phyloP scores from a whole-genome alignment of 169 alveolate species.

The Perkinsus chesapeaki region DNA sequence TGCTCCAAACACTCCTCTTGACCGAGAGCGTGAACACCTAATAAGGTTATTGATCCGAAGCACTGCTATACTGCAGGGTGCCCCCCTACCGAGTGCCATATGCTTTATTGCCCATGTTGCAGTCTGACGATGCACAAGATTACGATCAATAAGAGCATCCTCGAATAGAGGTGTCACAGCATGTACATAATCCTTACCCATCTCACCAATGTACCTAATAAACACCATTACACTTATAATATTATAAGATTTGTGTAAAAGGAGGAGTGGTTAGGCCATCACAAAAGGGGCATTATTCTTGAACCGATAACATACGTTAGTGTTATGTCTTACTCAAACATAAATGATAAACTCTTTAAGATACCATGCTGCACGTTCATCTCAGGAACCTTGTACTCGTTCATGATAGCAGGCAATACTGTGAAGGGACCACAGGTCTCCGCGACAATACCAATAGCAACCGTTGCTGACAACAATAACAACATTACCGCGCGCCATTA shows the following conservation, averaged over 20 bases:
- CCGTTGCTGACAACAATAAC: constrained; percentile 46
- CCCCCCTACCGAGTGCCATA: constrained; percentile 87
- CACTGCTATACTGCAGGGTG: constrained; percentile 55
- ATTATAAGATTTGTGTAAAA: background rate
- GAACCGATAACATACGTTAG: background rate
- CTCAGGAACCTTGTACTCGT: constrained; percentile 98
- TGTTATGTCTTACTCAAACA: constrained; percentile 93
- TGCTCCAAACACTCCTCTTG: constrained; percentile 84
- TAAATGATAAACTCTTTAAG: constrained; percentile 94
- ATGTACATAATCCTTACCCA: constrained; percentile 92
- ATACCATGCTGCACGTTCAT: constrained; percentile 98
- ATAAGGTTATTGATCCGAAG: constrained; percentile 10
- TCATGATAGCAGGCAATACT: constrained; percentile 97
- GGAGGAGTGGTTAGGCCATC: background rate
- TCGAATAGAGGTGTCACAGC: constrained; percentile 93
- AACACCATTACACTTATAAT: background rate
- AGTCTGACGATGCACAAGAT: constrained; percentile 96
- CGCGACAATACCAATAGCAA: constrained; percentile 98
- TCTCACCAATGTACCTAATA: constrained; percentile 51
- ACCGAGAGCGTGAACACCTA: constrained; percentile 48
- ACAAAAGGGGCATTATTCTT: too few species aligned
- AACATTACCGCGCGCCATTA: background rate
- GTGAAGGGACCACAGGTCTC: constrained; percentile 99
- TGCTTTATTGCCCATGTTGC: constrained; percentile 98
- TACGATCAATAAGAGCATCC: constrained; percentile 98